These are phyloP conservation scores for Amoeboaphelidium protococcarum DNA, from an alignment of 371 early-diverging fungal species.

Conservation along the genomic window DNA sequence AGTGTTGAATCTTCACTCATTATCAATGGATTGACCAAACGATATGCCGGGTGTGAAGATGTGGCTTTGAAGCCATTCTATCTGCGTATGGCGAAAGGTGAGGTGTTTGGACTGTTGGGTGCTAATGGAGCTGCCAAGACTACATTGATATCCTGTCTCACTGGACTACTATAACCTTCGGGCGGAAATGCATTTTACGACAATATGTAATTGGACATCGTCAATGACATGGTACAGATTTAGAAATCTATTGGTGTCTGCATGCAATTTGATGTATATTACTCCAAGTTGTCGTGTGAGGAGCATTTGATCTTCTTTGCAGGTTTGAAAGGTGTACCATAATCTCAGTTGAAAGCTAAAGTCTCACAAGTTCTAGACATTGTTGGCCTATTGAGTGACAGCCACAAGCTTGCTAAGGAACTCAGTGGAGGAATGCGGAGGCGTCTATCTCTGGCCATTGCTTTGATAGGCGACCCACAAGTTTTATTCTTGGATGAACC, in stretches of 20 bases:
- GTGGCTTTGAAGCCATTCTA: background rate
- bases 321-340: slow-evolving; percentile 10
- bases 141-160: slow-evolving; percentile 22
- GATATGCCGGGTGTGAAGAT: background rate
- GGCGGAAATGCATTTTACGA: slow-evolving; percentile 9
- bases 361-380: background rate
- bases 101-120: background rate
- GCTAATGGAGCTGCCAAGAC: slow-evolving; percentile 26
- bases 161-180: slow-evolving; percentile 14
- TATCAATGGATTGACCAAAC: background rate
- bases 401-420: slow-evolving; percentile 6
- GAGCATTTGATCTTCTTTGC: slow-evolving; percentile 15
- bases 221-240: background rate
- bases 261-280: slow-evolving; percentile 11
- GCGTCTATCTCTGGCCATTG: slow-evolving; percentile 18
- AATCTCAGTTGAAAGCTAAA: background rate
- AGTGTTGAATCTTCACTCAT: background rate
- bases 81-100: background rate
- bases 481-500: slow-evolving; percentile 47
- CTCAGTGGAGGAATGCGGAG: slow-evolving; percentile 19
- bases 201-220: slow-evolving; percentile 4
- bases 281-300: slow-evolving; percentile 12
- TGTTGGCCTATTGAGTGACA: slow-evolving; percentile 5
- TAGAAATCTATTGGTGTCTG: slow-evolving; percentile 2
- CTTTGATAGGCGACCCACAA: slow-evolving; percentile 25